These are phyloP conservation scores for Backusella parvicylindrica DNA, from an alignment of 192 early-diverging fungal species.

Conservation along the genomic window DNA sequence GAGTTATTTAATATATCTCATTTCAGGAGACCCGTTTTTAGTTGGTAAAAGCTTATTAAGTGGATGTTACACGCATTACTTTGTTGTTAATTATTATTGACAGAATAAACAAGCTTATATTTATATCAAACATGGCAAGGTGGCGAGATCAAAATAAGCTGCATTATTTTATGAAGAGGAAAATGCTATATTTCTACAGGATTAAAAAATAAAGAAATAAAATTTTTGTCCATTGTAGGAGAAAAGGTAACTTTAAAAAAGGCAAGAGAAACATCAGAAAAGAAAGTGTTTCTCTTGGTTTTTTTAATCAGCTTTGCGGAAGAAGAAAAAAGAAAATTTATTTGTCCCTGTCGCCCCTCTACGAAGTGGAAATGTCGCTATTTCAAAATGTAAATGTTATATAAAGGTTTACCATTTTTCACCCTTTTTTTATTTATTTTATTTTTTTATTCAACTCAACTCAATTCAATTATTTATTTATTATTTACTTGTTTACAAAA, in stretches of 20 bases:
- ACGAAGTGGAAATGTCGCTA: neutral
- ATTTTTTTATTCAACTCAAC: too few relatives aligned
- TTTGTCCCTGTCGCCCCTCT: neutral
- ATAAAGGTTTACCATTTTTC: neutral
- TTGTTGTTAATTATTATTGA: neutral
- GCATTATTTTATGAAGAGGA: neutral
- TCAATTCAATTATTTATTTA: neutral
- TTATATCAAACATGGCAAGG: neutral
- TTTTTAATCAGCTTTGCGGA: neutral
- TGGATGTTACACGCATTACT: neutral
- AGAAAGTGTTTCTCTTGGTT: neutral
- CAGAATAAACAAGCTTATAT: neutral
- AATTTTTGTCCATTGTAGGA: neutral
- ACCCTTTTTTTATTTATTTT: neutral
- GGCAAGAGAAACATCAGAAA: neutral
- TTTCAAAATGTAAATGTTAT: neutral
- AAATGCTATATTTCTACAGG: neutral
- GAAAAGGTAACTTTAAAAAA: neutral
- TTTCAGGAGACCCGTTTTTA: neutral
- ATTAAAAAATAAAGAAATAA: neutral
- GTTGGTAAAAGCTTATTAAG: neutral
- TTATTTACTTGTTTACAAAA: too few relatives aligned
- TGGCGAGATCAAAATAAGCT: neutral
- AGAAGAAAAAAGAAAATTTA: neutral
- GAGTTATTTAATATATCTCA: neutral